These are phyloP conservation scores for Rhododendron henanense DNA, from an alignment of 148 eudicot species.

Conservation along the genomic window DNA sequence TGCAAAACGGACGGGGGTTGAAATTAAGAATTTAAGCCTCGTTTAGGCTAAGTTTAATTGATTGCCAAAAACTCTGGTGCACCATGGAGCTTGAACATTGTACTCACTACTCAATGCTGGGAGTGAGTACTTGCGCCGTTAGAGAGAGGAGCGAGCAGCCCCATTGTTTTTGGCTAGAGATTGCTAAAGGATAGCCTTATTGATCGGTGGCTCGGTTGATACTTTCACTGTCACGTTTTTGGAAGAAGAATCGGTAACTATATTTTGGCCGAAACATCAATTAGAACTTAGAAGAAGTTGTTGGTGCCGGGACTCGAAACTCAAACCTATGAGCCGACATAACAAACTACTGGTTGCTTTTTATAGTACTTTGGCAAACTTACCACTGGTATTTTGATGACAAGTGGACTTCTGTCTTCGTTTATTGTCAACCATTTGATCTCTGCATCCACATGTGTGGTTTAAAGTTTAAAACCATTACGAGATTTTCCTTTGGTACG, in stretches of 20 bases:
- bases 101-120: background rate
- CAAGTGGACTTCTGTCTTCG: background rate
- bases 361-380: background rate
- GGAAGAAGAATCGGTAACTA: no score
- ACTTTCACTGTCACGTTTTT: background rate
- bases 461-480: background rate
- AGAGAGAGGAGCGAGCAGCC: no score
- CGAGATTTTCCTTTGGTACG: background rate
- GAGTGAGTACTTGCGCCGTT: background rate
- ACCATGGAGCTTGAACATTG: background rate
- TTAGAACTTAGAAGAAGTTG: background rate
- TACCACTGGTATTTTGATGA: background rate
- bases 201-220: background rate
- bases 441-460: background rate
- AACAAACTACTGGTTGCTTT: background rate
- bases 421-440: background rate
- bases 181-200: background rate
- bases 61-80: background rate
- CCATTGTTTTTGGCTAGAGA: background rate
- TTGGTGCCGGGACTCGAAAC: background rate
- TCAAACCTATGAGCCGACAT: background rate
- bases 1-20: constrained; percentile 71
- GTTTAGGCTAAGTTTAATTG: constrained; percentile 42
- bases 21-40: constrained; percentile 50
- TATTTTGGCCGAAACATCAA: no score